Percentiles rank a stretch among this genome's conserved stretches.
Conservation (phyloP, 1,139 yeast species). For the Wickerhamiella pararugosa region DNA sequence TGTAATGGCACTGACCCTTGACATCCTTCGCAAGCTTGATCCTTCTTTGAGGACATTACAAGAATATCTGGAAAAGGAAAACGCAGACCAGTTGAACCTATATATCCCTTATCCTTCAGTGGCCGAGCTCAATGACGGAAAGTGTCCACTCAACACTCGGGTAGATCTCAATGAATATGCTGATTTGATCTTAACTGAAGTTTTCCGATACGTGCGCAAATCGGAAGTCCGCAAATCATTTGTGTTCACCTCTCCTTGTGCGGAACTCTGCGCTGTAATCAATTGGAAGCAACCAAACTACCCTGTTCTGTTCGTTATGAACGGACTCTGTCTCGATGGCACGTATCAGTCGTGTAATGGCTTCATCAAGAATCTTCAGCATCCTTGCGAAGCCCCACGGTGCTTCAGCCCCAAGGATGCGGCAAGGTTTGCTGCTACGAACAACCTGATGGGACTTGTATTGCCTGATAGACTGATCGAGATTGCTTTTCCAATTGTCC, state of each 20-base stretch:
- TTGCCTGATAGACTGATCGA: constrained; percentile 56
- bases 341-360: constrained; percentile 24
- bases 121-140: constrained; percentile 29
- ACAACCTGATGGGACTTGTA: constrained; percentile 73
- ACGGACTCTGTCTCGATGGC: constrained; percentile 22
- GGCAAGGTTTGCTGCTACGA: constrained; percentile 57
- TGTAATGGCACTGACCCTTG: constrained; percentile 30
- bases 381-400: constrained; percentile 16
- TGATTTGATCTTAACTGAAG: constrained; percentile 53
- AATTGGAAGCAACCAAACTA: constrained; percentile 98
- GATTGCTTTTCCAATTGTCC: constrained; percentile 62
- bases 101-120: constrained; percentile 73
- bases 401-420: constrained; percentile 32
- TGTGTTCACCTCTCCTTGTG: constrained; percentile 73
- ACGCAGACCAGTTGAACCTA: constrained; percentile 34
- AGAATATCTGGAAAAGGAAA: constrained; percentile 27
- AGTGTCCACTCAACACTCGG: constrained; percentile 14
- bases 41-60: constrained; percentile 16
- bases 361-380: background rate
- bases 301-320: constrained; percentile 79
- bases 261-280: constrained; percentile 75
- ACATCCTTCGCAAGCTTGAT: constrained; percentile 28
- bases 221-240: constrained; percentile 26
- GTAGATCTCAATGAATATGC: constrained; percentile 53
- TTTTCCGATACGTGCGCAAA: constrained; percentile 56